Evolutionary conservation across 352 stramenopile species (phyloP), one percentile per base, ranked within the genome.

Genomic region (Globisporangium rhizosaccharum): DNA sequence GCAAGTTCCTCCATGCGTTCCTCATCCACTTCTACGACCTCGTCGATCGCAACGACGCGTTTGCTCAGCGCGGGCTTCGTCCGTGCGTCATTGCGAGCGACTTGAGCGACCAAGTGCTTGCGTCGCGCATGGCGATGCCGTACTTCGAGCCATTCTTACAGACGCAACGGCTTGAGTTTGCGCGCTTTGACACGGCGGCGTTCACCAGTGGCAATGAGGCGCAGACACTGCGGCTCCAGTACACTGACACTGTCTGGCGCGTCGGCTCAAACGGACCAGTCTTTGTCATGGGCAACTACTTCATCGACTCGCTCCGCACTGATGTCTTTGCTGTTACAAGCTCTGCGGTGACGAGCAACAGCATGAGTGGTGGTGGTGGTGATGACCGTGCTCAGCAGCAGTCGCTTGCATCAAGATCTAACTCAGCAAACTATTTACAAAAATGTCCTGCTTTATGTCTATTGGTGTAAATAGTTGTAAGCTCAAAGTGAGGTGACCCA

Each of bases 231-330:
- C 45, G 61, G 6, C 36, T 90, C 3, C 57, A 74, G 11, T 61
- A 73, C 36, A 56, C 65, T 0, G 37, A 71, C 36, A 44, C 56
- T 0, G 23, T 28, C 15, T 88, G 75, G 82, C 58, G 47, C 33
- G 72, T 88, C 15, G 76, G 73, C n/a, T 59, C 55, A 12, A 59
- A 78, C 25, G 78, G 78, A 1, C 76, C 82, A 0, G 67, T 92
- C 10, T 81, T 86, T n/a, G 65, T 94, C 51, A 77, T 94, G 15
- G 84, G 80, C 10, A 94, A 94, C 45, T 94, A 94, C 53, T 94
- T 94, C 41, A 46, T 92, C 6, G 84, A 94, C 50, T 94, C 84
- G 47, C 62, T 94, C 1, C 76, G 73, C 1, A 70, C 82, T 10
- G 84, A 94, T 50, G 73, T 88, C 26, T 90, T 88, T 45, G 66